Base-by-base conservation (phyloP, 805 yeast genomes). In the Saturnispora halmiae region DNA sequence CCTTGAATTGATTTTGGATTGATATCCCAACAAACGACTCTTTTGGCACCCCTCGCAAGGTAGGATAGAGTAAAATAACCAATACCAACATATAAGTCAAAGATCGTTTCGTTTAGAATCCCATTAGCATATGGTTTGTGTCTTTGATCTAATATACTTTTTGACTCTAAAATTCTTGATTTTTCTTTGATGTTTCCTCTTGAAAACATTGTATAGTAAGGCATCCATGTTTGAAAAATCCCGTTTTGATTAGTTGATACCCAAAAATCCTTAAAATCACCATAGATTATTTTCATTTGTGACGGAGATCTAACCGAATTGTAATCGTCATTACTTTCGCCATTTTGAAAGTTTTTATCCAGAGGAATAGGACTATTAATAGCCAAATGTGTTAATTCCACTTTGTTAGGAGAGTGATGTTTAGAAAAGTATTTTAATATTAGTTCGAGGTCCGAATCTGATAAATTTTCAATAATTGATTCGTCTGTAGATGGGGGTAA, bases 1-100 rank as follows among this genome's bases (percentile, higher is more conserved):
- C 94, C 95, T 48, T 78, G 76, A 4, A 81, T 69, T 34, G 90
- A 81, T 92, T 92, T 84, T 2, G 85, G 82, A 51, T 86, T 85
- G 33, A 85, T 58, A 46, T 85, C 95, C 85, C 94, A 85, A 52
- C 94, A 78, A 36, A 77, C 69, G 1, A 83, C 60, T 14, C 61
- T 55, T 6, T 59, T 51, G 2, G 86, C 84, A 1, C 70, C 69
- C 22, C 67, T 62, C 36, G 63, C 64, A 34, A 82, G 61, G 52
- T 86, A 85, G 34, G 83, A 68, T 20, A 86, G 60, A 6, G 87
- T 72, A 56, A 85, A 85, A 58, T 85, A 85, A 3, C 95, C 95
- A 36, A 85, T 86, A 0, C 95, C 95, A 24, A 82, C 77, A 55
- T 85, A 85, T 32, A 86, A 51, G 53, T 85, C 95, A 3, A 82